Evolutionary conservation across 345 rosid species (phyloP), one percentile per base, ranked within the genome.

Genomic region (Aegle marmelos): DNA sequence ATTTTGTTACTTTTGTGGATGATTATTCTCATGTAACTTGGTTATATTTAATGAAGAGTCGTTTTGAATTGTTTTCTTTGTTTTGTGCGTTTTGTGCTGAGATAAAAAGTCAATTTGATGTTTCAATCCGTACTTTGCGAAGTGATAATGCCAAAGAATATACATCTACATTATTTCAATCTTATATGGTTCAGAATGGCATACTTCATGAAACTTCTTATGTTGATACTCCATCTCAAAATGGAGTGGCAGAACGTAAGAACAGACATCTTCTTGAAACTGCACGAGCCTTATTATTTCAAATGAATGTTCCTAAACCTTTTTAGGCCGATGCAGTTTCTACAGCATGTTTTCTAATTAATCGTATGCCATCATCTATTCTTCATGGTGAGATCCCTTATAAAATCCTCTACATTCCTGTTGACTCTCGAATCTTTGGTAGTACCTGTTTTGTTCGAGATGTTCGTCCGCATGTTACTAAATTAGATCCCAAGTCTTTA

Each of bases 91-190:
- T 62, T 11, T 58, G 27, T 58, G 28, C 0, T 58, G 13, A 58
- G 27, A 9, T 58, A 6, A 58, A 58, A n/a, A 58, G 11, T 2
- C 14, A 58, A n/a, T 58, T 58, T n/a, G 24, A 58, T n/a, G 1
- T n/a, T 58, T 22, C 4, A 0, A 25, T 2, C 0, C 1, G 0
- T 6, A 58, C 27, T 1, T 7, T n/a, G 10, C 2, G 10, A 6
- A 58, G 62, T 58, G 62, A 58, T 62, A 60, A 24, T 25, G 13
- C 31, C 1, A 60, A 24, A 2, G 2, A 25, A 24, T 60, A 60
- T 13, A 3, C 9, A 0, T 58, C 62, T 2, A 2, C 4, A 0
- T 8, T 28, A 9, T 25, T 25, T 60, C 64, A 60, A 9, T 9
- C 7, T 60, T n/a, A 58, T 22, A 58, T 58, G 62, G 25, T 3